These are phyloP conservation scores for Physcomitrium patens DNA, from an alignment of 225 moss, liverwort and hornwort genomes.

Conservation along the genomic window DNA sequence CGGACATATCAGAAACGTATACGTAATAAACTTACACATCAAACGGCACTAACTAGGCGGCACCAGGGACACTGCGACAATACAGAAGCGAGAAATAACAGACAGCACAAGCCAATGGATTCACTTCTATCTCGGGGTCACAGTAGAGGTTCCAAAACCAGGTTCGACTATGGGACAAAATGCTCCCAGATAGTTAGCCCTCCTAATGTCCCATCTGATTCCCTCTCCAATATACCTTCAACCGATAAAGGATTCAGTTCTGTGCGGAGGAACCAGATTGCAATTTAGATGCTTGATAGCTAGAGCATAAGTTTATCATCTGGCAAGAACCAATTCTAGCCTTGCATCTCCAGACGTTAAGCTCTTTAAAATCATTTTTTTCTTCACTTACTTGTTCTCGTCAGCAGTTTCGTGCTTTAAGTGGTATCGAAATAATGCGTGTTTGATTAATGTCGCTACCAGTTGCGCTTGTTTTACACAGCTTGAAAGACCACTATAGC, in stretches of 20 bases:
- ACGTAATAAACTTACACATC: background rate
- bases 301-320: too few relatives aligned
- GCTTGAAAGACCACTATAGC: constrained; percentile 45
- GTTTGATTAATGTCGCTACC: constrained; percentile 25
- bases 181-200: constrained; percentile 13
- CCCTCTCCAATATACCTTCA: constrained; percentile 14
- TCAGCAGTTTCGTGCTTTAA: constrained; percentile 18
- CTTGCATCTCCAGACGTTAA: background rate
- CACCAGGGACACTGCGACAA: constrained; percentile 2
- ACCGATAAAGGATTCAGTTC: background rate
- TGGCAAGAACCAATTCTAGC: too few relatives aligned
- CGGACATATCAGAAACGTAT: constrained; percentile 15
- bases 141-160: constrained; percentile 21
- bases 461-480: constrained; percentile 20
- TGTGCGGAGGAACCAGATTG: too few relatives aligned
- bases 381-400: constrained; percentile 45
- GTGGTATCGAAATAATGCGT: background rate
- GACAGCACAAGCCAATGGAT: background rate
- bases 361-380: background rate
- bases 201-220: constrained; percentile 16
- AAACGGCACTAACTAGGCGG: constrained; percentile 17
- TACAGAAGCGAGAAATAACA: constrained; percentile 22
- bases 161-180: constrained; percentile 18
- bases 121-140: background rate
- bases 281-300: too few relatives aligned